phyloP scores from a whole-genome alignment of 83 land plant species.

The Picea abies region DNA sequence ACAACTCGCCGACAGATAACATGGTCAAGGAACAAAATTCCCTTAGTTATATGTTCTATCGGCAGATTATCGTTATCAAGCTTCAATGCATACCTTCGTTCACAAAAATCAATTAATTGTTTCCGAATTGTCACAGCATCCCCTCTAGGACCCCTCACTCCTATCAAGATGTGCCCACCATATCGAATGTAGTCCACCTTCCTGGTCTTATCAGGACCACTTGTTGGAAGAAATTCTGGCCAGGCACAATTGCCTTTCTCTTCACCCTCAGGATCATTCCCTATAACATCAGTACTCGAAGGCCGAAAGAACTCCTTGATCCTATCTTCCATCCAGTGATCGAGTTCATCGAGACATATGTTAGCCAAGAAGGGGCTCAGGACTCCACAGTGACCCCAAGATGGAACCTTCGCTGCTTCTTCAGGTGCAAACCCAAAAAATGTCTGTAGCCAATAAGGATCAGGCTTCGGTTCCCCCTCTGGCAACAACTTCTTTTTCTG shows the following conservation, averaged over 20 bases:
- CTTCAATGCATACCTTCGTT: slow-evolving; percentile 45
- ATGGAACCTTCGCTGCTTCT: slow-evolving; percentile 64
- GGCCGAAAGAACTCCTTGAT: slow-evolving; percentile 64
- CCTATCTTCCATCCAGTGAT: slow-evolving; percentile 76
- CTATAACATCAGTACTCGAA: slow-evolving; percentile 63
- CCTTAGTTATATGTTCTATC: slow-evolving; percentile 70
- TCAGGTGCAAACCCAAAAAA: slow-evolving; percentile 83
- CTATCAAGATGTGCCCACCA: slow-evolving; percentile 76
- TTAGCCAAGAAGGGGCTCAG: slow-evolving; percentile 68
- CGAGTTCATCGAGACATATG: slow-evolving; percentile 63
- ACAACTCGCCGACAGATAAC: slow-evolving; percentile 63
- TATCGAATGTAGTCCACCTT: slow-evolving; percentile 75
- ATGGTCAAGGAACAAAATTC: slow-evolving; percentile 77
- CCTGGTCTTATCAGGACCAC: slow-evolving; percentile 71
- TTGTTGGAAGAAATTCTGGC: slow-evolving; percentile 69
- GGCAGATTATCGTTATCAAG: slow-evolving; percentile 57
- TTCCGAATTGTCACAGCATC: slow-evolving; percentile 66
- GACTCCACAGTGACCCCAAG: slow-evolving; percentile 70
- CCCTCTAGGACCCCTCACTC: slow-evolving; percentile 63
- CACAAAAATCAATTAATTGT: slow-evolving; percentile 55
- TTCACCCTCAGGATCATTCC: slow-evolving; percentile 47
- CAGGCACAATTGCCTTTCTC: slow-evolving; percentile 57
- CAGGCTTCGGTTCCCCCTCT: slow-evolving; percentile 84
- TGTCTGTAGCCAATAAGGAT: slow-evolving; percentile 77
- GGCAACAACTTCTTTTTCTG: slow-evolving; percentile 68